Conservation (phyloP, 2,329 filamentous ascomycete genomes). For the Cordyceps javanica region DNA sequence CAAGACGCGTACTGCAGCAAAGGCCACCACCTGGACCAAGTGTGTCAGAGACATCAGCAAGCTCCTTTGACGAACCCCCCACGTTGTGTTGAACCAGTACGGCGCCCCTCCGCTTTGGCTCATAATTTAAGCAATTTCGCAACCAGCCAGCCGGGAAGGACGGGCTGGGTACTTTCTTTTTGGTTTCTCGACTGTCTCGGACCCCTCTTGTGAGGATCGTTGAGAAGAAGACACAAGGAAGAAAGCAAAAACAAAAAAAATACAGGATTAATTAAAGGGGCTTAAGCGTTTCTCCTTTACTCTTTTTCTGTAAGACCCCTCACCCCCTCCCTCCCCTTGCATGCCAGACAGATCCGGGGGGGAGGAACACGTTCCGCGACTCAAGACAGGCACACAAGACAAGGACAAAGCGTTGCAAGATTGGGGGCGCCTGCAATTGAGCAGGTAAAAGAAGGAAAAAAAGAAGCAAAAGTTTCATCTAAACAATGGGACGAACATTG, state of each 20-base stretch:
- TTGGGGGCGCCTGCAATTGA: neutral
- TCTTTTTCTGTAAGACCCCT: slow-evolving; percentile 10
- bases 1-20: neutral
- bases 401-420: slow-evolving; percentile 5
- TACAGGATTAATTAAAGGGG: neutral
- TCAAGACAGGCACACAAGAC: neutral
- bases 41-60: neutral
- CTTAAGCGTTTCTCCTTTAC: slow-evolving; percentile 10
- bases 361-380: neutral
- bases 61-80: neutral
- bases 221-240: neutral
- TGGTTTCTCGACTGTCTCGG: slow-evolving; percentile 3
- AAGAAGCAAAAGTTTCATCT: slow-evolving; percentile 4
- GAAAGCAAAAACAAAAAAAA: neutral
- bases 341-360: neutral
- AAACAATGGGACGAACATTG: slow-evolving; percentile 6
- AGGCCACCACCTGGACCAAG: neutral
- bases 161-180: neutral
- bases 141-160: neutral
- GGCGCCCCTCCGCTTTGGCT: too few species aligned
- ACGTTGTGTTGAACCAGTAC: neutral
- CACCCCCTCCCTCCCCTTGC: neutral
- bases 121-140: too few species aligned
- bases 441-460: neutral
- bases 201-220: neutral